Evolutionary conservation across 2,329 filamentous ascomycete genomes (phyloP).

Genomic region (Amauroascus verrucosus): DNA sequence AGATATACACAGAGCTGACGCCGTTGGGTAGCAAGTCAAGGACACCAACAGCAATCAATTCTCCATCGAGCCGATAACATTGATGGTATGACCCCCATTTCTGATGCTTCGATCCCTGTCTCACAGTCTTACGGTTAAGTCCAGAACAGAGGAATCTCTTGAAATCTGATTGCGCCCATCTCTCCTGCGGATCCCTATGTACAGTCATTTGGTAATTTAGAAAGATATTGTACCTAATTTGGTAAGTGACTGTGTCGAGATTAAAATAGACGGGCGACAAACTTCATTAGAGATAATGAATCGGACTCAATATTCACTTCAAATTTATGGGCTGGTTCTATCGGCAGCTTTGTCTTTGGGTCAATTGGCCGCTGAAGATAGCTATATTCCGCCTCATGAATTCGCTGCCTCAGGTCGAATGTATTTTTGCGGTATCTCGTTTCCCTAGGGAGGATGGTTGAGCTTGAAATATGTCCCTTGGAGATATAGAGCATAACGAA

Average conservation of each 20-base stretch:
- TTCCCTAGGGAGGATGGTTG: constrained; percentile 25
- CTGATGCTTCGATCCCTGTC: constrained; percentile 30
- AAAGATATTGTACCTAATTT: constrained; percentile 36
- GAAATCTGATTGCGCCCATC: constrained; percentile 37
- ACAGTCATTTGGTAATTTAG: constrained; percentile 38
- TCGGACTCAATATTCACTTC: constrained; percentile 41
- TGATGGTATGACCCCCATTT: constrained; percentile 43
- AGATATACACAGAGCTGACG: constrained; percentile 43
- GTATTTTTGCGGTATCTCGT: constrained; percentile 35
- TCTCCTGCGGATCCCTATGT: constrained; percentile 37
- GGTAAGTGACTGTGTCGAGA: not conserved
- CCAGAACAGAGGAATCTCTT: constrained; percentile 41
- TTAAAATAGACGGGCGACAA: constrained; percentile 15
- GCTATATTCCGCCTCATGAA: constrained; percentile 38
- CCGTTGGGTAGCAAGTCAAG: constrained; percentile 39
- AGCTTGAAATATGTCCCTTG: not conserved
- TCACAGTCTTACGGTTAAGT: constrained; percentile 31
- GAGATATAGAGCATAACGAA: not conserved
- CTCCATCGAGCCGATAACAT: constrained; percentile 42
- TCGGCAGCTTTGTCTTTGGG: constrained; percentile 33
- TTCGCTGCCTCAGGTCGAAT: constrained; percentile 35
- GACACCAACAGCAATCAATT: constrained; percentile 40
- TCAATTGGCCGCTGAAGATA: constrained; percentile 36
- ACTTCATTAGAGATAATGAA: constrained; percentile 39
- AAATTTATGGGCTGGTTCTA: constrained; percentile 42